These are phyloP conservation scores for Trichoderma atrobrunneum DNA, from an alignment of 2,329 filamentous ascomycete species.

Conservation along the genomic window DNA sequence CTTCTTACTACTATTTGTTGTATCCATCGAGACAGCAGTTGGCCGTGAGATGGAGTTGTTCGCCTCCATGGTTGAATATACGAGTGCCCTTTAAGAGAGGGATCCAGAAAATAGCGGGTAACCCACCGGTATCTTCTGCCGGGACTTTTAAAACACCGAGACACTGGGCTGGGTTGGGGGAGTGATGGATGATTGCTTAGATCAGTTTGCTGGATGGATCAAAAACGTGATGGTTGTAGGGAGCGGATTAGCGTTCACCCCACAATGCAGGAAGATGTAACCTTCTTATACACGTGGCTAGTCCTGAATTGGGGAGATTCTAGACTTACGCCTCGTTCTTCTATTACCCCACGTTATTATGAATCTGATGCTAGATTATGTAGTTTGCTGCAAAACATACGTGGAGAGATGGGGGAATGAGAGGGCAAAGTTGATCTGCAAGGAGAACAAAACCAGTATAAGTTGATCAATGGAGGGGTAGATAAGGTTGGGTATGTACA, in stretches of 20 bases:
- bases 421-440: not conserved
- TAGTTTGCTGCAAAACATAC: not conserved
- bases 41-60: not conserved
- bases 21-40: not conserved
- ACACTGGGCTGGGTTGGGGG: not conserved
- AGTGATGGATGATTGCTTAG: not conserved
- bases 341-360: not conserved
- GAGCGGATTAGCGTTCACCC: not conserved
- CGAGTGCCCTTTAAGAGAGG: too few species aligned
- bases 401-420: not conserved
- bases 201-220: not conserved
- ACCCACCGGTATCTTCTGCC: not conserved
- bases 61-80: not conserved
- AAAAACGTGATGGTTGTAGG: not conserved
- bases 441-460: not conserved
- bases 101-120: not conserved
- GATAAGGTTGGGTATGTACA: not conserved
- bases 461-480: not conserved
- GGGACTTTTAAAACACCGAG: not conserved
- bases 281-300: not conserved
- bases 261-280: slow-evolving; percentile 1
- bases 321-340: not conserved
- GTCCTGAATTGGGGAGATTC: not conserved
- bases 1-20: not conserved
- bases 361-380: not conserved